Conservation (phyloP, 23 red algal species). For the Gracilaria caudata region DNA sequence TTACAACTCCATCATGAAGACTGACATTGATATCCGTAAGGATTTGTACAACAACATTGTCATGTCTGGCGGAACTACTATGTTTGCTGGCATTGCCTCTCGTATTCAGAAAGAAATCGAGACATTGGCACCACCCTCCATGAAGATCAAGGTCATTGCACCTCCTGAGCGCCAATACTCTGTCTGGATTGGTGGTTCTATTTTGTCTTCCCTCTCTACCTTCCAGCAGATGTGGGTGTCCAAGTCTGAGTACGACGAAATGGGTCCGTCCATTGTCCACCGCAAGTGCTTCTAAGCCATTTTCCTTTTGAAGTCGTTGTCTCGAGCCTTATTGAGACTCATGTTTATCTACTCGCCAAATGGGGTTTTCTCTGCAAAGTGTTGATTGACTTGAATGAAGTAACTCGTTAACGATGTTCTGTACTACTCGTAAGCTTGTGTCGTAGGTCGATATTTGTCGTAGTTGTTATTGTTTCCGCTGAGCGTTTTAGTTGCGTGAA, state of each 20-base stretch:
- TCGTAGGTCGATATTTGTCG: conserved; percentile 6
- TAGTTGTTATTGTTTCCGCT: conserved; percentile 45
- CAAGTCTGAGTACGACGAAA: conserved; percentile 98
- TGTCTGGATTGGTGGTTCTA: conserved; percentile 99
- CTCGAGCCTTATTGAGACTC: neutral
- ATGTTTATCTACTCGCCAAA: conserved; percentile 18
- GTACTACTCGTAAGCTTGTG: conserved; percentile 38
- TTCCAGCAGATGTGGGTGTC: conserved; percentile 99
- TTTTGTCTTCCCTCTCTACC: conserved; percentile 91
- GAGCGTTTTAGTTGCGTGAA: conserved; percentile 23
- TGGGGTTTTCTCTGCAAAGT: conserved; percentile 15
- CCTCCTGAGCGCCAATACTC: conserved; percentile 98
- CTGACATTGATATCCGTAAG: conserved; percentile 99
- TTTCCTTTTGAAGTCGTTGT: conserved; percentile 1
- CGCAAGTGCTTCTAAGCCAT: conserved; percentile 97
- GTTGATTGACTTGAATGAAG: conserved; percentile 26
- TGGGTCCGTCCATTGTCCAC: conserved; percentile 97
- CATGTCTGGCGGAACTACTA: conserved; percentile 97
- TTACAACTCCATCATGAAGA: conserved; percentile 99
- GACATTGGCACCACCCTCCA: conserved; percentile 77
- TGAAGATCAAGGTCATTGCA: conserved; percentile 99
- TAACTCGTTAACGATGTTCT: conserved; percentile 46
- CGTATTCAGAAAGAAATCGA: conserved; percentile 94
- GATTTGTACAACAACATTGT: conserved; percentile 99
- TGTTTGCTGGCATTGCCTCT: conserved; percentile 97